Evolutionary conservation across 805 yeast genomes (phyloP), one percentile per base, ranked within the genome.

Genomic region (Teunomyces tritomae): DNA sequence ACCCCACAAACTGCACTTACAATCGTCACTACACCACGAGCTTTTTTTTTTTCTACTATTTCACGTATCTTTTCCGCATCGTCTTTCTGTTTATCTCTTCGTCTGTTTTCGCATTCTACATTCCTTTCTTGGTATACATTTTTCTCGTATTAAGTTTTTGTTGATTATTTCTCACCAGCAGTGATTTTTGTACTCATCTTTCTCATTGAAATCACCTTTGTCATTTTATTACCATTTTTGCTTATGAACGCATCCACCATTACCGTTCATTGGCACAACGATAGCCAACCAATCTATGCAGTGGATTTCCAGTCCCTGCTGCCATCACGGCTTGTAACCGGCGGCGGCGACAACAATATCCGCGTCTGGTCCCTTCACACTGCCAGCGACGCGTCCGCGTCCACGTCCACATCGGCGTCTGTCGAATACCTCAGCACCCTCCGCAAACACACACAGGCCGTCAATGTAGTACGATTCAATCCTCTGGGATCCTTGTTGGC

Each of bases 261-360:
- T 28, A 75, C 85, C 0, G 77, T 84, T 11, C 86, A 83, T 58
- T 84, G 89, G 89, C 89, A 84, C 57, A 84, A 87, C 49, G 85
- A 83, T 48, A 83, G 80, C 36, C 83, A 82, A 57, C 92, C 95
- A 0, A 84, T 87, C 2, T 87, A 87, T 58, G 76, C 84, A 14
- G 76, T 83, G 2, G 79, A 79, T 49, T 81, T 84, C 61, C 91
- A 86, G 59, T 83, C 83, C 1, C 32, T 40, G 9, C 34, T 20
- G 17, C 27, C 55, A 17, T 60, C 77, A 0, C 56, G 60, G 17
- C 76, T 92, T 30, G 92, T 85, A 3, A 92, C 98, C 0, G 96
- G 89, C 0, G 98, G 98, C 20, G 97, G 97, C 36, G 99, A 94
- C 65, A 87, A 86, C 62, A 87, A 88, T 56, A 85, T 89, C n/a